Evolutionary conservation across 192 early-diverging fungal genomes (phyloP), one percentile per base, ranked within the genome.

Genomic region (Backusella psychrophila): DNA sequence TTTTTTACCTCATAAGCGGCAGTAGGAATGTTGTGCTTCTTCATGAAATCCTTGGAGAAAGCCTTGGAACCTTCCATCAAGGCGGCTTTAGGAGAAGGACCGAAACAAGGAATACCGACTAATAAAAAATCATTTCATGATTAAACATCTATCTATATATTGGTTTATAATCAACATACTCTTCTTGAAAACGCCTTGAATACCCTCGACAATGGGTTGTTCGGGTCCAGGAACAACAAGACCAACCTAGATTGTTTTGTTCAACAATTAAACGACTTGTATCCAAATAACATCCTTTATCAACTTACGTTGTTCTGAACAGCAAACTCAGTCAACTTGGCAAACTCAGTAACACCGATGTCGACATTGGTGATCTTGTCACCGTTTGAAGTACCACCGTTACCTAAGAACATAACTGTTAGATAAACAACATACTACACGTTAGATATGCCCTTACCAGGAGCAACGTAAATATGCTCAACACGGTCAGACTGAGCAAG

Each of bases 21-120:
- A 1, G 98, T 99, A 6, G 98, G 97, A 82, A 99, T 98, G 69
- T 87, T 81, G 87, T 99, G 96, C 81, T 91, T 92, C 85, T 91
- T 88, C 98, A 99, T 99, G 80, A 99, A 99, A 81, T 98, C 93
- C 85, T 98, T 99, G 77, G 96, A 94, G 83, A 98, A 99, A 17
- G 96, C 94, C 88, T 99, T 99, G 68, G 98, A 99, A 3, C 96
- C 96, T 84, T 99, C 98, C 84, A 99, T 93, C 23, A 83, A 85
- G 65, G 98, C 95, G 14, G 98, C 98, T 72, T 90, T 90, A 49
- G 84, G 77, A 23, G 95, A 96, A 34, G 98, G 98, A 19, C 96
- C 98, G 75, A 99, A 98, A 74, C 91, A 92, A 6, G 96, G 89
- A 79, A 96, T 94, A 72, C 94, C 94, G 69, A 93, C 94, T 94